A percentile compares a stretch with the other conserved stretches of the same genome.
Conservation (phyloP, 1,284 basidiomycete species). For the Fomitopsis palustris region DNA sequence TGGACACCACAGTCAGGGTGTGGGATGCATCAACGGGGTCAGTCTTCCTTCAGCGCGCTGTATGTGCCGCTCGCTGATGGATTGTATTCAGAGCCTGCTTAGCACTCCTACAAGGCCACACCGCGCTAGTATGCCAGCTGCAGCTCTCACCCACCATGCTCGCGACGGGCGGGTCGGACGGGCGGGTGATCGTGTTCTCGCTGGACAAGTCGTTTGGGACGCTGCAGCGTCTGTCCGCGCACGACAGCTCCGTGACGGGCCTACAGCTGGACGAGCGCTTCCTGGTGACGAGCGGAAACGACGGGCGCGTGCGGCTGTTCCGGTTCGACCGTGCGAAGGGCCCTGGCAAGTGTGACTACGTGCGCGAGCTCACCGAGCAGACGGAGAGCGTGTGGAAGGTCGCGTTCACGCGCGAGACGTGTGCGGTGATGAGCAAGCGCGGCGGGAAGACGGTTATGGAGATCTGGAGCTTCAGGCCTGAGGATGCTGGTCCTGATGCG, state of each 20-base stretch:
- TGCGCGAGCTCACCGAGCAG: constrained; percentile 73
- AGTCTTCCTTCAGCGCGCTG: constrained; percentile 13
- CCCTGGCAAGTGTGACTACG: constrained; percentile 54
- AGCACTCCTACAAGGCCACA: constrained; percentile 90
- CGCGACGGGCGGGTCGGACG: constrained; percentile 91
- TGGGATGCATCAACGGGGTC: constrained; percentile 85
- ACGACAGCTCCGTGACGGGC: constrained; percentile 90
- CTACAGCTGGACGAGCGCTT: constrained; percentile 86
- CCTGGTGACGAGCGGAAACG: constrained; percentile 83
- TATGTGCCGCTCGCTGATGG: constrained; percentile 1
- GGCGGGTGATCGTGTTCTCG: constrained; percentile 88
- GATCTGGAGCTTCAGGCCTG: constrained; percentile 71
- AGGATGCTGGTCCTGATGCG: background rate
- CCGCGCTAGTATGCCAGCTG: constrained; percentile 90
- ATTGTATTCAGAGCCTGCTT: constrained; percentile 59
- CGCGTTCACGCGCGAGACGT: constrained; percentile 73
- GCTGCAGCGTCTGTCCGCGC: constrained; percentile 65
- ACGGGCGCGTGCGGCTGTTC: constrained; percentile 88
- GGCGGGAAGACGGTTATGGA: constrained; percentile 88
- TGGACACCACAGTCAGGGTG: constrained; percentile 89
- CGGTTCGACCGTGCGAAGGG: constrained; percentile 41
- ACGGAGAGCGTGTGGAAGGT: constrained; percentile 91
- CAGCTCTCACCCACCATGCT: constrained; percentile 78
- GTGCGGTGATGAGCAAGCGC: constrained; percentile 81
- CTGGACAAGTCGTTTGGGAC: constrained; percentile 37